Evolutionary conservation across 352 stramenopile species (phyloP).

Genomic region (Pythium guiyangense): DNA sequence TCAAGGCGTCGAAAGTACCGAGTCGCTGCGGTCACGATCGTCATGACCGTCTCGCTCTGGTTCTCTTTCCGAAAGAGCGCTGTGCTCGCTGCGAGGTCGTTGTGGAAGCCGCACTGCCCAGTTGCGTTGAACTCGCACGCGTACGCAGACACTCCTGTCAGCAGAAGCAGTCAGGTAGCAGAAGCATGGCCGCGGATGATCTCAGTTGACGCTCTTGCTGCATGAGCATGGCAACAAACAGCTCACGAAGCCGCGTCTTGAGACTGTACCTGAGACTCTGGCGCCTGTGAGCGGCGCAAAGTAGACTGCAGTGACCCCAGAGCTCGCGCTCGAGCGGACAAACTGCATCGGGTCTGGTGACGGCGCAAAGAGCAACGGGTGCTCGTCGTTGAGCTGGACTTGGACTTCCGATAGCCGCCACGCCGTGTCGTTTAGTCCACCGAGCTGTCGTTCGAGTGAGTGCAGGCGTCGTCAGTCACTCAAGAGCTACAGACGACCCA

Average conservation of each 20-base stretch:
- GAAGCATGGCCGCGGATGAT: neutral
- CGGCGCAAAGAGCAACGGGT: constrained; percentile 8
- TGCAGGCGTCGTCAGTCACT: too few relatives aligned
- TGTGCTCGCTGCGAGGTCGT: constrained; percentile 16
- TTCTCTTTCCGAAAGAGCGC: constrained; percentile 26
- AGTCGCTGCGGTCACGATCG: constrained; percentile 6
- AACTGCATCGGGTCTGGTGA: constrained; percentile 14
- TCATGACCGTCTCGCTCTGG: constrained; percentile 10
- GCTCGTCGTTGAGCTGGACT: constrained; percentile 23
- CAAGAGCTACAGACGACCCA: neutral
- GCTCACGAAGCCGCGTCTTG: neutral
- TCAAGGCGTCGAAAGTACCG: constrained; percentile 13
- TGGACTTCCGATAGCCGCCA: constrained; percentile 30
- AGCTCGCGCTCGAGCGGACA: constrained; percentile 1
- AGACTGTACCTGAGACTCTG: constrained; percentile 1
- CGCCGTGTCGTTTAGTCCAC: constrained; percentile 7
- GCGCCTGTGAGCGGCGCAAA: constrained; percentile 14
- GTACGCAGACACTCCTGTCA: neutral
- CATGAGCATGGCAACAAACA: constrained; percentile 1
- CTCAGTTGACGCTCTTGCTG: neutral
- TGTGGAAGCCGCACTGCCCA: constrained; percentile 28
- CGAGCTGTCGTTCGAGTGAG: constrained; percentile 9
- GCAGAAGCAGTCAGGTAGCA: neutral
- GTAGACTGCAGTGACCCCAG: constrained; percentile 18
- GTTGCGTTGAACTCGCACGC: constrained; percentile 22